Evolutionary conservation across 306 rosid species (phyloP).

Genomic region (Phaseolus lunatus): DNA sequence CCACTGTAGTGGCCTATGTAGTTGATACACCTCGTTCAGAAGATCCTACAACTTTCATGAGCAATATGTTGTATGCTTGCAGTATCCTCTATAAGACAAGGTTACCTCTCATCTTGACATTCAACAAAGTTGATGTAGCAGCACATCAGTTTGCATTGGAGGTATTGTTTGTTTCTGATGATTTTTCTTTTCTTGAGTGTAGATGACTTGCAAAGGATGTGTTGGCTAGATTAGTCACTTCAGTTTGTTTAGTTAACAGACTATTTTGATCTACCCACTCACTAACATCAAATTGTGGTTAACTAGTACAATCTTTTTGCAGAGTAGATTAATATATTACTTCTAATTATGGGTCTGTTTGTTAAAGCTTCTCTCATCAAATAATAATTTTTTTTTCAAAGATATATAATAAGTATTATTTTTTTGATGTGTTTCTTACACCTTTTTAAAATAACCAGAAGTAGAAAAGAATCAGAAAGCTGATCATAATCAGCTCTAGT

Average conservation of each 20-base stretch:
- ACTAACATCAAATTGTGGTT: not conserved
- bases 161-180: constrained; percentile 58
- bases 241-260: not conserved
- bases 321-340: not conserved
- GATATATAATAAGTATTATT: too few relatives aligned
- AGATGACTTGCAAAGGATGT: constrained; percentile 2
- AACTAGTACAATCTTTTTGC: not conserved
- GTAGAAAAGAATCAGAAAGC: too few relatives aligned
- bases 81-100: constrained; percentile 92
- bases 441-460: too few relatives aligned
- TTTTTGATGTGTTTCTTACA: too few relatives aligned
- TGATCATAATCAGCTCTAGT: too few relatives aligned
- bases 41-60: constrained; percentile 89
- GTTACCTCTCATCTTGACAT: constrained; percentile 86
- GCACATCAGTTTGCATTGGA: constrained; percentile 89
- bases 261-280: constrained; percentile 7
- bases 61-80: constrained; percentile 97
- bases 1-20: constrained; percentile 81
- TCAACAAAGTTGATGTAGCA: constrained; percentile 86
- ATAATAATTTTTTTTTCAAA: too few relatives aligned
- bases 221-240: constrained; percentile 26
- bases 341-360: too few relatives aligned
- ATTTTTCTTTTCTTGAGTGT: constrained; percentile 14
- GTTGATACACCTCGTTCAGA: constrained; percentile 90
- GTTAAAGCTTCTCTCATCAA: too few relatives aligned